These are phyloP conservation scores for Schrenkiella parvula DNA, from an alignment of 345 rosid genomes.

Conservation along the genomic window DNA sequence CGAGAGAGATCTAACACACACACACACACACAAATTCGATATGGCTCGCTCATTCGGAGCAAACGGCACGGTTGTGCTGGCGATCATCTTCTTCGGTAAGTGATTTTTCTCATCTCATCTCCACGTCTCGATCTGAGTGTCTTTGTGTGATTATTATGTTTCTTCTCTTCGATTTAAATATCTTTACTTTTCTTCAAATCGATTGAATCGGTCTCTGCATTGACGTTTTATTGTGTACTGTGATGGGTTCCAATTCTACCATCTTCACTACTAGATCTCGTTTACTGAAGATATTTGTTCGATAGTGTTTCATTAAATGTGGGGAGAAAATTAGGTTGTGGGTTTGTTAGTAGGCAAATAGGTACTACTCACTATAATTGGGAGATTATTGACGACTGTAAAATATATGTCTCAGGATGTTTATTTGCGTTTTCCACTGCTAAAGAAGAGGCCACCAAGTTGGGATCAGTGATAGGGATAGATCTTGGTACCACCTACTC, in stretches of 20 bases:
- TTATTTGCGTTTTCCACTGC: conserved; percentile 48
- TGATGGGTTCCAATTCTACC: background rate
- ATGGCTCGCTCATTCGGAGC: conserved; percentile 34
- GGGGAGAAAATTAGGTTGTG: background rate
- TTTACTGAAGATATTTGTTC: background rate
- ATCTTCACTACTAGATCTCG: conserved; percentile 12
- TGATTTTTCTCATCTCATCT: background rate
- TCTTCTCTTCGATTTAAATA: background rate
- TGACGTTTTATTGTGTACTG: background rate
- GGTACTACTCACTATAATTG: background rate
- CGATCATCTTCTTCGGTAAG: conserved; percentile 31
- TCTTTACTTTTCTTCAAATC: background rate
- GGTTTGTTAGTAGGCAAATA: background rate
- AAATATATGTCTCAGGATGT: conserved; percentile 32
- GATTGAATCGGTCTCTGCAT: background rate
- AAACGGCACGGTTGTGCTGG: conserved; percentile 7
- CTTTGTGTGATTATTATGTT: too few relatives aligned
- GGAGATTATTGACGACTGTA: background rate
- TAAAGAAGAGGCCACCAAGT: conserved; percentile 51
- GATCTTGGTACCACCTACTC: conserved; percentile 44
- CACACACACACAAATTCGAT: background rate
- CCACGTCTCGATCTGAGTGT: background rate
- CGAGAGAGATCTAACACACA: background rate
- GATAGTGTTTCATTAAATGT: background rate
- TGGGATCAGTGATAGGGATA: conserved; percentile 55